These are phyloP conservation scores for Oryza coarctata DNA, from an alignment of 176 grass and related monocot species.

Conservation along the genomic window DNA sequence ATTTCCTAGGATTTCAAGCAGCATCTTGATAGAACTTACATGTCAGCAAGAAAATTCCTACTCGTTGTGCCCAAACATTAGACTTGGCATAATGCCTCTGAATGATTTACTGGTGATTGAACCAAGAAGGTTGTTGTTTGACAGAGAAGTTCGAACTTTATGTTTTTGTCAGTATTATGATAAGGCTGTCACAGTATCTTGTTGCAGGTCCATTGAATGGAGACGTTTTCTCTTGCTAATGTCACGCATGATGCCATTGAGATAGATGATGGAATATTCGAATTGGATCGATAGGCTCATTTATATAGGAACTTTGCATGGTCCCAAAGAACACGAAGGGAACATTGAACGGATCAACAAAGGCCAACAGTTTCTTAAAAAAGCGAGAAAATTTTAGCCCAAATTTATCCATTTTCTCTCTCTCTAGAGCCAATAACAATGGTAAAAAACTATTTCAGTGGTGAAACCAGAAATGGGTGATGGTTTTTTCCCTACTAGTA, in stretches of 20 bases:
- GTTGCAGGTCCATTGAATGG: constrained; percentile 18
- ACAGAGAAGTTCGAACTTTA: too few relatives aligned
- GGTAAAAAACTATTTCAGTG: too few relatives aligned
- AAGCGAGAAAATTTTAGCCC: not conserved
- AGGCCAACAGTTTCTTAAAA: not conserved
- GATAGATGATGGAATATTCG: not conserved
- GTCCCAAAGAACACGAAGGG: not conserved
- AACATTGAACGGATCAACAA: not conserved
- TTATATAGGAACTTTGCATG: too few relatives aligned
- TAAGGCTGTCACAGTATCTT: not conserved
- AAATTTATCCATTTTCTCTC: too few relatives aligned
- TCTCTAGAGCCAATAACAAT: not conserved
- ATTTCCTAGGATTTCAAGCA: not conserved
- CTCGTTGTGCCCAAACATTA: not conserved
- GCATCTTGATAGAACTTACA: not conserved
- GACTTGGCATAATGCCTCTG: not conserved
- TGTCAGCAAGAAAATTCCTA: not conserved
- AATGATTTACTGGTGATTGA: not conserved
- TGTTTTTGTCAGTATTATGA: not conserved
- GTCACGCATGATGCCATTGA: constrained; percentile 27
- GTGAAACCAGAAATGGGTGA: not conserved
- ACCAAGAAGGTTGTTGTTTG: not conserved
- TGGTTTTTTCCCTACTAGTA: too few relatives aligned
- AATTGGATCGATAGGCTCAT: not conserved
- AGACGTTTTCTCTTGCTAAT: not conserved